phyloP scores from a whole-genome alignment of 1,139 yeast genomes.

The Chernovozyma sophiae-reginae region DNA sequence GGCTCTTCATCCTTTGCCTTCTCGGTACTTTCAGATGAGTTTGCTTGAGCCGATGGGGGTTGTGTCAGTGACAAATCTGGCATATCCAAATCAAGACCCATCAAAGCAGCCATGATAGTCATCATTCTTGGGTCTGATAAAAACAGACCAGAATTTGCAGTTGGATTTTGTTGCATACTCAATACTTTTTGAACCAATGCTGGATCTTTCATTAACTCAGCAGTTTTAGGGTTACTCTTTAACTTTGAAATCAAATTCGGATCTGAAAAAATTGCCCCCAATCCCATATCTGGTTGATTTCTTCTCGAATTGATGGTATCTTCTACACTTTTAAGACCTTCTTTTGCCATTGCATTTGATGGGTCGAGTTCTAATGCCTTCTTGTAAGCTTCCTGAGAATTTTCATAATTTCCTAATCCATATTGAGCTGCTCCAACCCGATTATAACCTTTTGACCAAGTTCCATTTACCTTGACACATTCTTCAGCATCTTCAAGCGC shows the following conservation, averaged over 20 bases:
- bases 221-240: conserved; percentile 81
- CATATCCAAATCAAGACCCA: conserved; percentile 76
- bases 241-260: conserved; percentile 76
- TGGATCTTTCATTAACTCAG: conserved; percentile 85
- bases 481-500: conserved; percentile 84
- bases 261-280: conserved; percentile 73
- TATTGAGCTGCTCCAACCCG: conserved; percentile 91
- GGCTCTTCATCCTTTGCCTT: conserved; percentile 15
- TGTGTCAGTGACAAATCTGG: conserved; percentile 30
- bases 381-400: conserved; percentile 64
- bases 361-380: conserved; percentile 84
- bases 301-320: conserved; percentile 45
- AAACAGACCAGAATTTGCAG: conserved; percentile 60
- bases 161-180: conserved; percentile 69
- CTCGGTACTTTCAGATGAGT: conserved; percentile 13
- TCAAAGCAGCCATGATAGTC: conserved; percentile 80
- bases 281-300: conserved; percentile 65
- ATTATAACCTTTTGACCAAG: conserved; percentile 94
- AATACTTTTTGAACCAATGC: conserved; percentile 68
- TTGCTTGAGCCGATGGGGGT: conserved; percentile 10
- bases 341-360: conserved; percentile 78
- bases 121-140: conserved; percentile 80
- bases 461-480: conserved; percentile 71
- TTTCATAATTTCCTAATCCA: conserved; percentile 76
- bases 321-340: conserved; percentile 71